Percentiles rank a stretch among this genome's conserved stretches.
These are phyloP conservation scores for Paramecium sexaurelia DNA, from an alignment of 73 alveolate species.

Conservation along the genomic window DNA sequence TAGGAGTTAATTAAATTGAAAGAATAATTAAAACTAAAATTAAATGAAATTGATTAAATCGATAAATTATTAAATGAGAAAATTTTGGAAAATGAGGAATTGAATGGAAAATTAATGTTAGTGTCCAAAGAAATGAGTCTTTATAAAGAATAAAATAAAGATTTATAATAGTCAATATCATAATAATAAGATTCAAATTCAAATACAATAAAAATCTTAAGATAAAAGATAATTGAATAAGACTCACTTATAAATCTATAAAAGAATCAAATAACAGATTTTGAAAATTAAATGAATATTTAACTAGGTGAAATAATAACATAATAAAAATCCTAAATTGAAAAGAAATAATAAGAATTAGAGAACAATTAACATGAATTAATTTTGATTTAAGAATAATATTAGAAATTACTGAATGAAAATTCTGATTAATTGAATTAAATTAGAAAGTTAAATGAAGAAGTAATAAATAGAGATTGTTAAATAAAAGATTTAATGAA, in stretches of 20 bases:
- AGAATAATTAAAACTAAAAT: background rate
- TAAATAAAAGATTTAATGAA: background rate
- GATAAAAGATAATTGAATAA: background rate
- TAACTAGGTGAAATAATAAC: background rate
- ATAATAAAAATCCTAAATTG: background rate
- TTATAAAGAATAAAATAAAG: background rate
- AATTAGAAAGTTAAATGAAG: background rate
- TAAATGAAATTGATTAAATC: background rate
- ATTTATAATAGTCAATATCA: background rate
- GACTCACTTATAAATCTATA: background rate
- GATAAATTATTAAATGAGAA: background rate
- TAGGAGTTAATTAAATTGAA: background rate
- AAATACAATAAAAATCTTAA: background rate
- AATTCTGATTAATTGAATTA: background rate
- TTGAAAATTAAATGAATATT: background rate
- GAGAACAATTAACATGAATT: background rate
- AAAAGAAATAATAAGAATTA: background rate
- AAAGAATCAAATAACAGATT: background rate
- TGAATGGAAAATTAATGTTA: background rate
- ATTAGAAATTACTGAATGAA: background rate
- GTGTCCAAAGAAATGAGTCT: background rate
- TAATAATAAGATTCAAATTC: background rate
- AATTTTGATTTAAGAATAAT: background rate
- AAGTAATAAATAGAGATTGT: background rate
- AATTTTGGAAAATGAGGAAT: background rate